Conservation (phyloP, 768 basidiomycete species). For the Kwoniella sp. region DNA sequence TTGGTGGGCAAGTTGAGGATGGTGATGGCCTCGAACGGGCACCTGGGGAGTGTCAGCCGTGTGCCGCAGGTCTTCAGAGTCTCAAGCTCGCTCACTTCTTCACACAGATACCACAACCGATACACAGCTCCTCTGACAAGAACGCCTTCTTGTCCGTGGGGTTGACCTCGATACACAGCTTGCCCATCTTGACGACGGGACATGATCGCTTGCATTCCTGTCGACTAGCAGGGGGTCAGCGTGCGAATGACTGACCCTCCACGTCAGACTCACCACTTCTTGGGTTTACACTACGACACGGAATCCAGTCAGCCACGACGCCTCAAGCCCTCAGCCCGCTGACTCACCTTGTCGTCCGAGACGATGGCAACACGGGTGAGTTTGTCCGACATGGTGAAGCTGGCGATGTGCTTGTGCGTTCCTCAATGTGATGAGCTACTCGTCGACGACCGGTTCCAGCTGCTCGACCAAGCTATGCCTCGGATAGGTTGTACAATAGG, state of each 20-base stretch:
- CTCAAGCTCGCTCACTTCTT: constrained; percentile 97
- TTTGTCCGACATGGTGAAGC: constrained; percentile 73
- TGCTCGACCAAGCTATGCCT: background rate
- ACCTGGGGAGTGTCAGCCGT: no score
- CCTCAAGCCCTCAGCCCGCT: background rate
- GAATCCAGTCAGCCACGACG: background rate
- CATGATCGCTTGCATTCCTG: constrained; percentile 99
- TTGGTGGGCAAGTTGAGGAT: constrained; percentile 99
- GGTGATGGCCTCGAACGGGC: constrained; percentile 97
- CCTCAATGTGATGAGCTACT: no score
- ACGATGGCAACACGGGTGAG: constrained; percentile 93
- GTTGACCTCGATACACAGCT: constrained; percentile 97
- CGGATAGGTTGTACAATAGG: background rate
- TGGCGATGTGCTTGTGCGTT: background rate
- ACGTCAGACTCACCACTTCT: constrained; percentile 54
- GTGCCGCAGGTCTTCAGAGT: no score
- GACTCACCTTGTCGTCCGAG: constrained; percentile 50
- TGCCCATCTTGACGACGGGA: constrained; percentile 98
- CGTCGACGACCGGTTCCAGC: background rate
- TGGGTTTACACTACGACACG: constrained; percentile 71
- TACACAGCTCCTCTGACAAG: constrained; percentile 97
- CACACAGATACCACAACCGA: constrained; percentile 99
- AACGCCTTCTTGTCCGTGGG: constrained; percentile 94
- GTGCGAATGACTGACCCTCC: background rate
- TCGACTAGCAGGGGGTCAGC: constrained; percentile 47